Percentiles rank a stretch among this genome's conserved stretches.
Evolutionary conservation across 2,329 filamentous ascomycete species (phyloP).

Genomic region (Pyricularia pennisetigena): DNA sequence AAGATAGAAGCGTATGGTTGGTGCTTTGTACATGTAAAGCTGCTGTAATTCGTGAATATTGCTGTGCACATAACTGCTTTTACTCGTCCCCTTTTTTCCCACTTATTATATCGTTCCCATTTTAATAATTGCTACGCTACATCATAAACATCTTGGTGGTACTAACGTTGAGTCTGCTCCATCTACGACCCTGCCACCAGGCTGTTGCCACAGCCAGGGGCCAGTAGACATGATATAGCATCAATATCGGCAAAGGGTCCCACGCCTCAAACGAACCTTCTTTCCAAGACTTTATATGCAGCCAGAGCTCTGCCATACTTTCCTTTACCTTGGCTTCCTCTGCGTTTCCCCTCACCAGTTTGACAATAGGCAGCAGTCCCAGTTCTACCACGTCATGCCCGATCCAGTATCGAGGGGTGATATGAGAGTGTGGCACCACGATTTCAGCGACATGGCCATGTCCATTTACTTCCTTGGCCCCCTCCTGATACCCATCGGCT

Average conservation of each 20-base stretch:
- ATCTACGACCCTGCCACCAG: constrained; percentile 35
- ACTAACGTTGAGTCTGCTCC: constrained; percentile 60
- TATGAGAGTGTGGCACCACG: not conserved
- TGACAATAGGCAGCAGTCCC: constrained; percentile 35
- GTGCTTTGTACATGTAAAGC: not conserved
- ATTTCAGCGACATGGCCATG: not conserved
- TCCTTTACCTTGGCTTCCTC: not conserved
- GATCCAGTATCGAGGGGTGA: constrained; percentile 47
- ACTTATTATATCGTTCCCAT: no score
- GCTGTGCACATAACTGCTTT: no score
- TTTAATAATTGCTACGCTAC: not conserved
- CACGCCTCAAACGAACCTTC: constrained; percentile 41
- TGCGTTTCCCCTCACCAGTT: constrained; percentile 13
- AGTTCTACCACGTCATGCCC: constrained; percentile 52
- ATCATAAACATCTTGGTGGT: constrained; percentile 25
- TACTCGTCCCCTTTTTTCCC: no score
- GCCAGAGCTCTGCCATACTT: not conserved
- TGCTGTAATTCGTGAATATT: constrained; percentile 26
- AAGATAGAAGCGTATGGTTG: not conserved
- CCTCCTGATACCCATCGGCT: not conserved
- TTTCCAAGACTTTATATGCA: constrained; percentile 31
- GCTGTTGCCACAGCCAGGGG: constrained; percentile 38
- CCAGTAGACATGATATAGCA: constrained; percentile 47
- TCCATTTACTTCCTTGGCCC: not conserved
- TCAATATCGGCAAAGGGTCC: constrained; percentile 48